Evolutionary conservation across 2,329 filamentous ascomycete species (phyloP), one percentile per base, ranked within the genome.

Genomic region (Pseudogymnoascus pannorum): DNA sequence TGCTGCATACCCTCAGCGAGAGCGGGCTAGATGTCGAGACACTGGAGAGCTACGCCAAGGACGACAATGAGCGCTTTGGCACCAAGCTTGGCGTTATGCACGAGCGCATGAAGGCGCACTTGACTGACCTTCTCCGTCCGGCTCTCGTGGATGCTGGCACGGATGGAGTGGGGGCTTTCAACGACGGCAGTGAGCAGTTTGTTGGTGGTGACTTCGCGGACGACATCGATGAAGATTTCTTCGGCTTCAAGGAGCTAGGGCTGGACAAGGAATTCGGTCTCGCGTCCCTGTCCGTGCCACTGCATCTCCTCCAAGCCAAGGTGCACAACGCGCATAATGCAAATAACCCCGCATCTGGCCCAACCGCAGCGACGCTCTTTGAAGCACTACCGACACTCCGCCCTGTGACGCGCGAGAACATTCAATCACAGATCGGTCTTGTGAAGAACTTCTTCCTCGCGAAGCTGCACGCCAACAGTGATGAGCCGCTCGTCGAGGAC

Each of bases 201-300:
- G 87, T 97, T 57, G 91, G 90, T 51, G 94, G 94, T 64, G 94
- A 99, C 74, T 99, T 99, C 73, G 94, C 94, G 0, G 94, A 97
- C 72, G 94, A 99, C 68, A 88, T 99, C 11, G 93, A 92, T 64
- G 94, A 99, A 78, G 94, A 99, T 76, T 99, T 97, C 82, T 99
- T 99, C 71, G 94, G 94, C 26, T 97, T 99, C 83, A 92, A 92
- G 72, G 92, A 96, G 63, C 84, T 99, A 51, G 94, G 94, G 44
- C 82, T 99, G 62, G 92, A 96, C 70, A 88, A 87, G 68, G 94
- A 99, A 72, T 88, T 97, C 72, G 92, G 92, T 16, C 81, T 94
- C 64, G 87, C 93, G 31, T 89, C 89, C 67, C 84, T 97, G 64
- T 92, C 90, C 60, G 94, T 99, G 35, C 94, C 95, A 22, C 81